Conservation (phyloP, 345 rosid genomes). For the Excoecaria cochinchinensis region DNA sequence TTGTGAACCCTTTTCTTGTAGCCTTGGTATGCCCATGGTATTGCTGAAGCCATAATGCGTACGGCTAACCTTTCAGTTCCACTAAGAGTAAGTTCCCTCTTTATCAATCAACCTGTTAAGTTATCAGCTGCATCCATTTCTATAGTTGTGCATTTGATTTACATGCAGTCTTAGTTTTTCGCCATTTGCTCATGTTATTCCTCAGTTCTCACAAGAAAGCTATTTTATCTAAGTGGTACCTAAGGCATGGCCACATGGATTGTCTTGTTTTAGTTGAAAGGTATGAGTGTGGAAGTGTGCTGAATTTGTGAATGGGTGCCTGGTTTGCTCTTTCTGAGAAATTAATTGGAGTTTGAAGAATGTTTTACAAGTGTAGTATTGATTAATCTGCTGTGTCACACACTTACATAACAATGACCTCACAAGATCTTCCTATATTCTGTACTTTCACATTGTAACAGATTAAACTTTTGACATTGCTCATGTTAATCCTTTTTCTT, state of each 20-base stretch:
- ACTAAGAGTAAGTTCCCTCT: constrained; percentile 51
- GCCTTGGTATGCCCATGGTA: constrained; percentile 93
- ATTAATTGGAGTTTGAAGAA: background rate
- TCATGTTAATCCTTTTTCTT: background rate
- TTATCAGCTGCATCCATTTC: background rate
- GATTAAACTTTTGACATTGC: constrained; percentile 1
- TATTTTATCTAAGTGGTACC: background rate
- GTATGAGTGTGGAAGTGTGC: background rate
- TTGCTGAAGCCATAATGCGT: constrained; percentile 91
- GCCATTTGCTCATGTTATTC: background rate
- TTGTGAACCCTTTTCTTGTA: too few relatives aligned
- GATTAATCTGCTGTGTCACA: background rate
- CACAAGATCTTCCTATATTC: background rate
- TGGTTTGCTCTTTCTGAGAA: background rate
- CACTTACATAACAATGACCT: background rate
- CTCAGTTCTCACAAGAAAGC: background rate
- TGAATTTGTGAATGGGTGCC: background rate
- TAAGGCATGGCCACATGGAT: background rate
- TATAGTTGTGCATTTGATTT: background rate
- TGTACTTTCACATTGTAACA: background rate
- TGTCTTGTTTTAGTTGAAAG: background rate
- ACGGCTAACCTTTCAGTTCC: constrained; percentile 89
- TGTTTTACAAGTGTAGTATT: background rate
- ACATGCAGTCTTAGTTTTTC: background rate
- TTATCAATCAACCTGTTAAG: background rate